Percentiles rank a stretch among this genome's conserved stretches.
Conservation (phyloP, 2,329 filamentous ascomycete species). For the Penicillium sp. region DNA sequence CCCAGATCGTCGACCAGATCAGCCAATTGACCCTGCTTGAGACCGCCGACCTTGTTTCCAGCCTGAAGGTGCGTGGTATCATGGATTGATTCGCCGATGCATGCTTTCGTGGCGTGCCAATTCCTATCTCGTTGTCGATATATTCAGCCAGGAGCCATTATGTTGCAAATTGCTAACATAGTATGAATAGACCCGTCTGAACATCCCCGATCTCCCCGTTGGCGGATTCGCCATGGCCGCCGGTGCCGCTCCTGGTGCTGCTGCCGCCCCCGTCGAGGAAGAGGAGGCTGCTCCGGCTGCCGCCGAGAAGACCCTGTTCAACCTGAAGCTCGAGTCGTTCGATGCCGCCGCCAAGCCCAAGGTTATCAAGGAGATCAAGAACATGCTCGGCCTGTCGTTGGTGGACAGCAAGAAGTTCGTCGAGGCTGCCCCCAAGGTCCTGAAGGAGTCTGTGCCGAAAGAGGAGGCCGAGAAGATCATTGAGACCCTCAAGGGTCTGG, state of each 20-base stretch:
- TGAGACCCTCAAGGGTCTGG: constrained; percentile 86
- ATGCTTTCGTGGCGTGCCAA: neutral
- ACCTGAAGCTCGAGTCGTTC: constrained; percentile 86
- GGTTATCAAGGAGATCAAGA: constrained; percentile 99
- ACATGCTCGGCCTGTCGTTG: constrained; percentile 86
- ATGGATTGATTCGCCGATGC: constrained; percentile 4
- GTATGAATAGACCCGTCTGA: constrained; percentile 70
- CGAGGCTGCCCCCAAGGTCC: constrained; percentile 92
- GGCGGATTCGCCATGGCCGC: constrained; percentile 79
- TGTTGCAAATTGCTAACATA: constrained; percentile 3
- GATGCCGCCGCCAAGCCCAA: constrained; percentile 91
- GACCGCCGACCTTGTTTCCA: constrained; percentile 92
- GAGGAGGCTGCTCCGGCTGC: constrained; percentile 84
- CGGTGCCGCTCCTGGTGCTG: constrained; percentile 58
- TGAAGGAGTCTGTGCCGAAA: constrained; percentile 99
- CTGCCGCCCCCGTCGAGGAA: constrained; percentile 69
- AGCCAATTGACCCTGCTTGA: constrained; percentile 96
- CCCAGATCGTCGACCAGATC: constrained; percentile 95
- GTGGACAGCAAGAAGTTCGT: constrained; percentile 99
- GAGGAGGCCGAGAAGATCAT: constrained; percentile 99
- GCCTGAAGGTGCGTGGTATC: constrained; percentile 71
- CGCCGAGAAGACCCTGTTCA: constrained; percentile 95
- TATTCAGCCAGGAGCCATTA: no score
- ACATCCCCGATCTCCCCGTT: constrained; percentile 96
- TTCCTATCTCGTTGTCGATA: constrained; percentile 1